These are phyloP conservation scores for Barnettozyma salicaria DNA, from an alignment of 805 yeast species.

Conservation along the genomic window DNA sequence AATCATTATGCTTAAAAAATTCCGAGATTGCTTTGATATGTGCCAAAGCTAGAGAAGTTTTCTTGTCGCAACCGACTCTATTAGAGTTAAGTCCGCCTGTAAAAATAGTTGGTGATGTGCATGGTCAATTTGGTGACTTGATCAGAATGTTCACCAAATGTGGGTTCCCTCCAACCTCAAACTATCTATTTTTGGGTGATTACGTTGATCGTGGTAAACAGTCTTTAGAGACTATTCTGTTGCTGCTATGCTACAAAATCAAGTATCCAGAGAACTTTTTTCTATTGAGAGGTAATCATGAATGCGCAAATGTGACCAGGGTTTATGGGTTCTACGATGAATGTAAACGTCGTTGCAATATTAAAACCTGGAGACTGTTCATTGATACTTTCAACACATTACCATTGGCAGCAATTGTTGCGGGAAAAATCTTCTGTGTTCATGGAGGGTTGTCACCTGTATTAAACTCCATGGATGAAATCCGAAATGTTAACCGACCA, in stretches of 20 bases:
- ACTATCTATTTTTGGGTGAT: conserved; percentile 92
- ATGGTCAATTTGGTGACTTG: conserved; percentile 96
- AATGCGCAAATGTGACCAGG: conserved; percentile 95
- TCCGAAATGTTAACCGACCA: conserved; percentile 97
- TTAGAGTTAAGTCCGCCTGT: conserved; percentile 85
- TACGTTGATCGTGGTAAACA: conserved; percentile 99
- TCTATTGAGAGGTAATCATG: conserved; percentile 96
- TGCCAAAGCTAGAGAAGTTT: conserved; percentile 80
- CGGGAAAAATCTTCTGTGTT: conserved; percentile 97
- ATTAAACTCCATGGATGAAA: conserved; percentile 96
- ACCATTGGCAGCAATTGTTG: conserved; percentile 97
- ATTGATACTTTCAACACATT: conserved; percentile 97
- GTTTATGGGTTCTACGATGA: conserved; percentile 98
- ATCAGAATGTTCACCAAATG: conserved; percentile 95
- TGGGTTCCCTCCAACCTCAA: conserved; percentile 98
- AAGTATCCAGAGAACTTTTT: conserved; percentile 98
- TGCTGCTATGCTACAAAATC: conserved; percentile 90
- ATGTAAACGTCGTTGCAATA: conserved; percentile 96
- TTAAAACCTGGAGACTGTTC: conserved; percentile 97
- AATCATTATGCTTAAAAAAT: conserved; percentile 80
- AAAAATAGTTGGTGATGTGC: conserved; percentile 94
- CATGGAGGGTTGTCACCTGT: conserved; percentile 98
- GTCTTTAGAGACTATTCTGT: conserved; percentile 90
- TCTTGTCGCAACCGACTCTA: conserved; percentile 83
- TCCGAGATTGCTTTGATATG: conserved; percentile 87